Base-by-base conservation (phyloP, 139 green algal species). In the Picochlorum costavermella region DNA sequence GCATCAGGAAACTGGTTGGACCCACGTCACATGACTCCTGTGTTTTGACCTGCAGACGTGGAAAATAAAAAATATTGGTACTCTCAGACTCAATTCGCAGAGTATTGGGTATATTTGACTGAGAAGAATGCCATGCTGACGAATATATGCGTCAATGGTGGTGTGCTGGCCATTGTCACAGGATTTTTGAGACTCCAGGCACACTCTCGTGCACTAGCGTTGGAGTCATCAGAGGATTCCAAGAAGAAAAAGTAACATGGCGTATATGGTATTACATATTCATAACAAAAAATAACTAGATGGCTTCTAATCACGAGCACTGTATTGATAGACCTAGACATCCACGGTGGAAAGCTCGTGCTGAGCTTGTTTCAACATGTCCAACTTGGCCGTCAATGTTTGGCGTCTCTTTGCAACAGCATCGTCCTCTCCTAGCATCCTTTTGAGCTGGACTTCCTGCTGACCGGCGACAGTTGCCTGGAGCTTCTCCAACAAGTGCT, bases 341-440 rank as follows among this genome's bases (percentile, higher is more conserved):
- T 75, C 62, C 44, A 75, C 69, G 16, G 17, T 50, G 9, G 26
- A 67, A 50, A 84, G 46, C 43, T 84, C 77, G 12, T 40, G 51
- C 44, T 69, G 50, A 11, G 77, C 77, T 20, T 68, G 65, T 25
- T 62, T 59, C 37, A 84, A 64, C 70, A 84, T 75, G 44, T 79
- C 59, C 17, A 84, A 75, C 13, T 78, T 79, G 36, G 64, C 30
- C 4, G 50, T 64, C 11, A 73, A 50, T 33, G 51, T 50, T 61
- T 79, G 73, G 25, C 87, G 73, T 65, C 88, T 73, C 73, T 82
- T 83, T 13, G 81, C 80, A 25, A 87, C 73, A 59, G 83, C 75
- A 76, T 94, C 88, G 73, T 89, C 89, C 75, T 95, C 88, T 33
- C 82, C 85, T 63, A 95, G 81, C 57, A 95, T 71, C 50, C 83